phyloP scores from a whole-genome alignment of 441 rosid species.

The Omphalea diandra region DNA sequence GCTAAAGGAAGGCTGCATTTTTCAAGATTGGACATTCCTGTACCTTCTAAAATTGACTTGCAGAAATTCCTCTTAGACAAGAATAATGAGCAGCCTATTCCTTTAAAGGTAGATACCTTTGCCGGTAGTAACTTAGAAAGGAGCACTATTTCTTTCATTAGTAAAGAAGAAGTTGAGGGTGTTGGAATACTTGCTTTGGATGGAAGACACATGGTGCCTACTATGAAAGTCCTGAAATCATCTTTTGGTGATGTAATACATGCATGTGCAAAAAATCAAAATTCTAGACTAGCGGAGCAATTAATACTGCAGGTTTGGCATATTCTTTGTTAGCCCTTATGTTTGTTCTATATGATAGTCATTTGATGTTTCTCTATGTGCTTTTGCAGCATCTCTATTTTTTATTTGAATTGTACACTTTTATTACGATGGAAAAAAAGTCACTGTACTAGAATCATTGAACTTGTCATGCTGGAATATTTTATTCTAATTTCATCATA shows the following conservation, averaged over 20 bases:
- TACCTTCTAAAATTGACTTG: constrained; percentile 49
- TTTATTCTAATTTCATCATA: constrained; percentile 7
- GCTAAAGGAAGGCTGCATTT: constrained; percentile 33
- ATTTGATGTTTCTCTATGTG: not conserved
- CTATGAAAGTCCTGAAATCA: constrained; percentile 40
- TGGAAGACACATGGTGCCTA: constrained; percentile 25
- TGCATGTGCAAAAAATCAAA: constrained; percentile 59
- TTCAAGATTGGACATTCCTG: constrained; percentile 67
- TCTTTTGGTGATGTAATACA: constrained; percentile 65
- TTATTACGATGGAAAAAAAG: not conserved
- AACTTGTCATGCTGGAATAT: not conserved
- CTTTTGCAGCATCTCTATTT: not conserved
- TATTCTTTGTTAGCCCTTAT: not conserved
- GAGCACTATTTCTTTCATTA: constrained; percentile 17
- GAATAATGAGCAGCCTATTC: constrained; percentile 29
- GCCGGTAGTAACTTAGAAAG: constrained; percentile 22
- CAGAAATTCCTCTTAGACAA: constrained; percentile 34
- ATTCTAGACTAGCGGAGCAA: constrained; percentile 61
- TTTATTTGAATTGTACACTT: not conserved
- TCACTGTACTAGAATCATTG: not conserved
- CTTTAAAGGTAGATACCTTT: constrained; percentile 24
- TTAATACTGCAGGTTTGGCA: constrained; percentile 69
- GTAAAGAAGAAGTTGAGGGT: constrained; percentile 24
- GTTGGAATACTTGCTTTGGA: constrained; percentile 24
- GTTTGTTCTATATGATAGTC: not conserved